A percentile compares a stretch with the other conserved stretches of the same genome.
Evolutionary conservation across 2,329 filamentous ascomycete species (phyloP).

Genomic region (Penicillium rolfsii): DNA sequence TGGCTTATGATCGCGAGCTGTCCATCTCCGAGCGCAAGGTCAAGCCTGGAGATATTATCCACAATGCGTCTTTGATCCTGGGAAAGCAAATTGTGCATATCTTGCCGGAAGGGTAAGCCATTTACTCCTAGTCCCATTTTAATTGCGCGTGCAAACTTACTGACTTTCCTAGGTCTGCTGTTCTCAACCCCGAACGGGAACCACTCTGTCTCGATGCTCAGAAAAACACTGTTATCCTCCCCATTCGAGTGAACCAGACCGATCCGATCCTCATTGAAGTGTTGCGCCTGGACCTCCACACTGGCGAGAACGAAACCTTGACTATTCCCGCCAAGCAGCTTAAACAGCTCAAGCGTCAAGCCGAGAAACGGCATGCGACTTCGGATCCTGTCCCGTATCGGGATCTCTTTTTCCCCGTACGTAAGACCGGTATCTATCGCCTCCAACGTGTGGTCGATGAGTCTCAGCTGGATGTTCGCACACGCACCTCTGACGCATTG

Average conservation of each 20-base stretch:
- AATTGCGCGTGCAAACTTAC: constrained; percentile 5
- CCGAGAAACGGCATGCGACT: constrained; percentile 60
- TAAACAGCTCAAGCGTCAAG: constrained; percentile 72
- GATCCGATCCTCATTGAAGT: constrained; percentile 86
- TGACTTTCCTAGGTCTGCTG: constrained; percentile 66
- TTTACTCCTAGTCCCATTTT: background rate
- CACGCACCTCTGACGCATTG: constrained; percentile 73
- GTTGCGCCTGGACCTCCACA: constrained; percentile 82
- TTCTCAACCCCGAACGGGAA: constrained; percentile 79
- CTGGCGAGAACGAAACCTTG: constrained; percentile 77
- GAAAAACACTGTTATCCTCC: constrained; percentile 66
- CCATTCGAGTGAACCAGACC: constrained; percentile 92
- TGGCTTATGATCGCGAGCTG: constrained; percentile 89
- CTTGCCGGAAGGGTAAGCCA: constrained; percentile 78
- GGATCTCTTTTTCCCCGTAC: constrained; percentile 72
- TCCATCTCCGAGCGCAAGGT: constrained; percentile 93
- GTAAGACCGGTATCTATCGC: constrained; percentile 85
- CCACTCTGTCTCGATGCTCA: constrained; percentile 77
- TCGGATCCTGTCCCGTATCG: constrained; percentile 60
- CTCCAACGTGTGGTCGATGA: constrained; percentile 86
- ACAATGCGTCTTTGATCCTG: constrained; percentile 91
- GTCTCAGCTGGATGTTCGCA: constrained; percentile 89
- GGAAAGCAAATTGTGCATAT: constrained; percentile 98
- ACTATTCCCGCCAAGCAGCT: constrained; percentile 74
- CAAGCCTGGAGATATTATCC: constrained; percentile 81